These are phyloP conservation scores for Fusarium brachygibbosum DNA, from an alignment of 2,329 filamentous ascomycete species.

Conservation along the genomic window DNA sequence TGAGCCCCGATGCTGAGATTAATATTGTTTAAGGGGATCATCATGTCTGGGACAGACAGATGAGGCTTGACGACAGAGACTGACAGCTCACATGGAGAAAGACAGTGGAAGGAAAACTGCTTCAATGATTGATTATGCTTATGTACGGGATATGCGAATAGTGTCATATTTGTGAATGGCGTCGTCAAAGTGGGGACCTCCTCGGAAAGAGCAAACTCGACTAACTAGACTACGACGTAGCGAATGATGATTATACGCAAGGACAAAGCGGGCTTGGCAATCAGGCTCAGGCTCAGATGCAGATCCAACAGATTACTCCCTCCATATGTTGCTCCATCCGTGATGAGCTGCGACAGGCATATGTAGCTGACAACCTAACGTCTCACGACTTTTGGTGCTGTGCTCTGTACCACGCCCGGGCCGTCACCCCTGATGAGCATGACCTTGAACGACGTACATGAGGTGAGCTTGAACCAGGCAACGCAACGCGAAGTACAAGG, in stretches of 20 bases:
- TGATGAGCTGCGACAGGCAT: conserved; percentile 2
- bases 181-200: conserved; percentile 26
- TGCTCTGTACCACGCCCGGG: conserved; percentile 31
- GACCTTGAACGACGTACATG: conserved; percentile 11
- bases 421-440: conserved; percentile 45
- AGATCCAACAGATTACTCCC: conserved; percentile 11
- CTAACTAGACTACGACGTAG: conserved; percentile 11
- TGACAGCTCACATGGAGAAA: conserved; percentile 31
- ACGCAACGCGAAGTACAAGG: conserved; percentile 29
- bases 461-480: conserved; percentile 29
- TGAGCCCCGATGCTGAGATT: conserved; percentile 26
- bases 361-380: conserved; percentile 34
- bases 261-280: conserved; percentile 23
- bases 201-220: conserved; percentile 8
- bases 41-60: conserved; percentile 28
- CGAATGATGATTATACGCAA: conserved; percentile 31
- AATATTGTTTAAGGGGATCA: conserved; percentile 24
- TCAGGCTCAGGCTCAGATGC: conserved; percentile 25
- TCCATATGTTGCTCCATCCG: background rate
- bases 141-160: conserved; percentile 31
- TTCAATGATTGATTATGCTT: conserved; percentile 19
- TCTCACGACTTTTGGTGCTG: conserved; percentile 40
- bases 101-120: conserved; percentile 2
- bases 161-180: conserved; percentile 41
- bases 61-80: conserved; percentile 35